These are phyloP conservation scores for Sinapis alba DNA, from an alignment of 441 rosid species.

Conservation along the genomic window DNA sequence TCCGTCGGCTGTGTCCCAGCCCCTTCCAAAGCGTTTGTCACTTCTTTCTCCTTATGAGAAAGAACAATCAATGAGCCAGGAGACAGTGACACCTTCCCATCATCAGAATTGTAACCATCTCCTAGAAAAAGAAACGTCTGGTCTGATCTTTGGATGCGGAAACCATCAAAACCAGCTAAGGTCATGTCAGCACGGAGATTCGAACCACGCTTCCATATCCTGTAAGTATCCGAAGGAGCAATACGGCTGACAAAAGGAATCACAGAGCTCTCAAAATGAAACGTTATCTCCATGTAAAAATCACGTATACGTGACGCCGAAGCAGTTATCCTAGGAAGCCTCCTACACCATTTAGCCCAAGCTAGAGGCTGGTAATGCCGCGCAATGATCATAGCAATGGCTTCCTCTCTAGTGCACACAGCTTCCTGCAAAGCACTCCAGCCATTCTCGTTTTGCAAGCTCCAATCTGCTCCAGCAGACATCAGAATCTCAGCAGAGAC, in stretches of 20 bases:
- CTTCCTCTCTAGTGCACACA: slow-evolving; percentile 90
- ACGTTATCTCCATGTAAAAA: slow-evolving; percentile 96
- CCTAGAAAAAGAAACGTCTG: slow-evolving; percentile 92
- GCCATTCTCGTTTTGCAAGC: slow-evolving; percentile 97
- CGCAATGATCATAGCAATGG: slow-evolving; percentile 86
- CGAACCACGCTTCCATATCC: slow-evolving; percentile 98
- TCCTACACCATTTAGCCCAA: slow-evolving; percentile 99
- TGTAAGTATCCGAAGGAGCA: slow-evolving; percentile 98
- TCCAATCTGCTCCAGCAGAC: slow-evolving; percentile 99
- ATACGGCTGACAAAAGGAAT: slow-evolving; percentile 97
- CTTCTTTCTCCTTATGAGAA: slow-evolving; percentile 94
- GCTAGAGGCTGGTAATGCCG: slow-evolving; percentile 96
- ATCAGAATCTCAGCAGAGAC: slow-evolving; percentile 89
- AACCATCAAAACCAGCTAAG: slow-evolving; percentile 97
- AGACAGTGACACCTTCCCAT: slow-evolving; percentile 65
- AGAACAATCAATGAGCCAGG: slow-evolving; percentile 94
- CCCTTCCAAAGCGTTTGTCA: slow-evolving; percentile 97
- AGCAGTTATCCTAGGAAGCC: slow-evolving; percentile 89
- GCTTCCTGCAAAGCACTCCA: slow-evolving; percentile 99
- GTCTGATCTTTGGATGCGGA: slow-evolving; percentile 90
- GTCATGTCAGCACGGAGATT: slow-evolving; percentile 99
- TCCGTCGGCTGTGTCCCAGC: slow-evolving; percentile 96
- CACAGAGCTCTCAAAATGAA: slow-evolving; percentile 97
- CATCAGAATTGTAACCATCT: slow-evolving; percentile 81
- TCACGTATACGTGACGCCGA: slow-evolving; percentile 86